phyloP scores from a whole-genome alignment of 2,329 filamentous ascomycete species.

The Aspergillus terreus region DNA sequence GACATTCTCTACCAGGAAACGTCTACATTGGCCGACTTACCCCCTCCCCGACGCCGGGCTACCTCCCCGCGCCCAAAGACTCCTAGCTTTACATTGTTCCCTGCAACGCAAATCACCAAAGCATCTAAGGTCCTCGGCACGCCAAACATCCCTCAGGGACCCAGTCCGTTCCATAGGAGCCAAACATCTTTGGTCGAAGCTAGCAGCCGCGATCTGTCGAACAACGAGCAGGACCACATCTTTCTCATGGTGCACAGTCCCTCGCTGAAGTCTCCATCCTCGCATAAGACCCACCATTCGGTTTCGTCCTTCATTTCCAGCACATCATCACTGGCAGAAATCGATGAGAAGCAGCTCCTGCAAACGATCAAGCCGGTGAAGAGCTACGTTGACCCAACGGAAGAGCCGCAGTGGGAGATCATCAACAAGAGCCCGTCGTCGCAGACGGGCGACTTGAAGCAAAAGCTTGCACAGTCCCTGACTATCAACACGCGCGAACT shows the following conservation, averaged over 20 bases:
- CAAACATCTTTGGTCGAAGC: constrained; percentile 16
- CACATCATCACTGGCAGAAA: constrained; percentile 10
- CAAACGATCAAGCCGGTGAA: constrained; percentile 14
- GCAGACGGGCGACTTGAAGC: constrained; percentile 1
- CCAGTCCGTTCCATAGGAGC: constrained; percentile 22
- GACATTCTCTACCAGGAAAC: constrained; percentile 1
- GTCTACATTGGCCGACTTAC: constrained; percentile 10
- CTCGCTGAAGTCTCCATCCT: not conserved
- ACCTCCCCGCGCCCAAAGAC: constrained; percentile 36
- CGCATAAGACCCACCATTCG: constrained; percentile 15
- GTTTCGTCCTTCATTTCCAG: constrained; percentile 16
- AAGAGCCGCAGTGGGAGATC: constrained; percentile 23
- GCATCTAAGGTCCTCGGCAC: constrained; percentile 27
- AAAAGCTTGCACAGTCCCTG: constrained; percentile 4
- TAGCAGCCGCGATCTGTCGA: constrained; percentile 11
- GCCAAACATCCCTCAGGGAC: constrained; percentile 27
- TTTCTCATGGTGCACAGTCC: constrained; percentile 8
- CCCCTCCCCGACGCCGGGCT: constrained; percentile 28
- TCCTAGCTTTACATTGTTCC: constrained; percentile 38
- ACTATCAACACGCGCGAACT: constrained; percentile 14
- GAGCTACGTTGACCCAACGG: constrained; percentile 13
- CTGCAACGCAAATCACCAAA: constrained; percentile 29
- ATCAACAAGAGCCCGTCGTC: constrained; percentile 13
- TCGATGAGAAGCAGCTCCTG: constrained; percentile 15
- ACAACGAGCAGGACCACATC: constrained; percentile 10